phyloP scores from a whole-genome alignment of 2,329 filamentous ascomycete genomes.

The Monosporascus ibericus region DNA sequence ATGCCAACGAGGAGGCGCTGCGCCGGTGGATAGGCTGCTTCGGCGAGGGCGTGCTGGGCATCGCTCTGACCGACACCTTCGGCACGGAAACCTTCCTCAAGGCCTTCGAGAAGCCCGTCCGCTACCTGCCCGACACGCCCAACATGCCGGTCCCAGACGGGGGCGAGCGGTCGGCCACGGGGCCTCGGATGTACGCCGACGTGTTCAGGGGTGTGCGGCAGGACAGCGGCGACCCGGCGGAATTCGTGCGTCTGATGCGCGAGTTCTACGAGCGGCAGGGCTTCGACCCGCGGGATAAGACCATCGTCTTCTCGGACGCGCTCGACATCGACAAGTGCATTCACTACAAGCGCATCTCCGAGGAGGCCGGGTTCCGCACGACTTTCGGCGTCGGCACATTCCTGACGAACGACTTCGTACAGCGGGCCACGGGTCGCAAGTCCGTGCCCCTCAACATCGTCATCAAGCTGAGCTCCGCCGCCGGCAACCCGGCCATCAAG shows the following conservation, averaged over 20 bases:
- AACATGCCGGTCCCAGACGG: constrained; percentile 31
- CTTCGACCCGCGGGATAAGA: constrained; percentile 69
- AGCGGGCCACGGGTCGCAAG: constrained; percentile 67
- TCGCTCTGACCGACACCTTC: constrained; percentile 94
- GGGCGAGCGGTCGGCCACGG: constrained; percentile 34
- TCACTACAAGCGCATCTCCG: constrained; percentile 80
- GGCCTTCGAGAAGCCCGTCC: constrained; percentile 66
- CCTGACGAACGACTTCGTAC: constrained; percentile 89
- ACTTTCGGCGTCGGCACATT: constrained; percentile 94
- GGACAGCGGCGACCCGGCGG: constrained; percentile 79
- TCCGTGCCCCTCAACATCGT: constrained; percentile 94
- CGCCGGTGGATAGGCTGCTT: constrained; percentile 89
- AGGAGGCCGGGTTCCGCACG: constrained; percentile 73
- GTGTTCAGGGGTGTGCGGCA: constrained; percentile 80
- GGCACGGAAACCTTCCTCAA: constrained; percentile 84
- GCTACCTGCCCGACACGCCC: constrained; percentile 35
- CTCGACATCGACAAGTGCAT: constrained; percentile 86
- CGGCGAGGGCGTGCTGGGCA: constrained; percentile 73
- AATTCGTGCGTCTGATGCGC: constrained; percentile 73
- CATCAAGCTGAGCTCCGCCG: constrained; percentile 87
- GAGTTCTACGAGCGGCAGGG: constrained; percentile 72
- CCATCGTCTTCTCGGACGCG: constrained; percentile 92
- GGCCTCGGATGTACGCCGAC: constrained; percentile 65
- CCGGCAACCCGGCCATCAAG: constrained; percentile 79
- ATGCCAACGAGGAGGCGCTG: constrained; percentile 78